A percentile compares a stretch with the other conserved stretches of the same genome.
Evolutionary conservation across 2,329 filamentous ascomycete genomes (phyloP).

Genomic region (Neophaeococcomyces mojaviensis): DNA sequence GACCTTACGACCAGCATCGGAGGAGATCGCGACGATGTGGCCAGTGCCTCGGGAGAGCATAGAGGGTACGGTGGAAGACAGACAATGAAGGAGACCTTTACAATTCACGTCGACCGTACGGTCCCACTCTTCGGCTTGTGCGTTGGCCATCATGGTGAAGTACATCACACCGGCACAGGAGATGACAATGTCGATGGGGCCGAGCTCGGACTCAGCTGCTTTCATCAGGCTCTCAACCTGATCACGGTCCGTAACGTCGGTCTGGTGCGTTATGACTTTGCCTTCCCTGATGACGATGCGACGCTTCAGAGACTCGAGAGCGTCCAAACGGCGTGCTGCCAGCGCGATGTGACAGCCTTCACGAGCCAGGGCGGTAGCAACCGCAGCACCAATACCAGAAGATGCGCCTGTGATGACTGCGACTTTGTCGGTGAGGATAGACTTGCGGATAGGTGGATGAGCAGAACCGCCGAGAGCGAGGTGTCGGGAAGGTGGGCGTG

Average conservation of each 20-base stretch:
- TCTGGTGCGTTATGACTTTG: slow-evolving; percentile 61
- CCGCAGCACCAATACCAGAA: slow-evolving; percentile 30
- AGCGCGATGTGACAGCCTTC: slow-evolving; percentile 25
- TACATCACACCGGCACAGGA: slow-evolving; percentile 81
- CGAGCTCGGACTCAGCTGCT: slow-evolving; percentile 54
- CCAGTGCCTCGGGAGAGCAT: slow-evolving; percentile 64
- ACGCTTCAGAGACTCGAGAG: slow-evolving; percentile 59
- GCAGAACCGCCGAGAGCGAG: slow-evolving; percentile 38
- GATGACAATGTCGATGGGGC: slow-evolving; percentile 70
- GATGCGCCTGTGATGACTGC: slow-evolving; percentile 33
- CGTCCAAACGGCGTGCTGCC: slow-evolving; percentile 58
- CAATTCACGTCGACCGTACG: slow-evolving; percentile 79
- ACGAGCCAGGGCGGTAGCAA: slow-evolving; percentile 38
- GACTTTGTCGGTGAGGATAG: slow-evolving; percentile 41
- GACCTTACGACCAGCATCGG: slow-evolving; percentile 72
- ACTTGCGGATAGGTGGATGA: slow-evolving; percentile 39
- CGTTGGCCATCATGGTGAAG: slow-evolving; percentile 79
- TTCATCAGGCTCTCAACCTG: slow-evolving; percentile 61
- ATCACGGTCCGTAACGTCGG: slow-evolving; percentile 61
- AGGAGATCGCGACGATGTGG: slow-evolving; percentile 75
- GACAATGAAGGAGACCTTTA: slow-evolving; percentile 69
- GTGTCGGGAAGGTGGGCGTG: slow-evolving; percentile 50
- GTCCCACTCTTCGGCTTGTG: slow-evolving; percentile 67
- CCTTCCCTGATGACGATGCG: slow-evolving; percentile 50
- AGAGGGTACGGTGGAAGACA: slow-evolving; percentile 59